A percentile compares a stretch with the other conserved stretches of the same genome.
Evolutionary conservation across 140 eudicot genomes (phyloP).

Genomic region (Erigeron philadelphicus): DNA sequence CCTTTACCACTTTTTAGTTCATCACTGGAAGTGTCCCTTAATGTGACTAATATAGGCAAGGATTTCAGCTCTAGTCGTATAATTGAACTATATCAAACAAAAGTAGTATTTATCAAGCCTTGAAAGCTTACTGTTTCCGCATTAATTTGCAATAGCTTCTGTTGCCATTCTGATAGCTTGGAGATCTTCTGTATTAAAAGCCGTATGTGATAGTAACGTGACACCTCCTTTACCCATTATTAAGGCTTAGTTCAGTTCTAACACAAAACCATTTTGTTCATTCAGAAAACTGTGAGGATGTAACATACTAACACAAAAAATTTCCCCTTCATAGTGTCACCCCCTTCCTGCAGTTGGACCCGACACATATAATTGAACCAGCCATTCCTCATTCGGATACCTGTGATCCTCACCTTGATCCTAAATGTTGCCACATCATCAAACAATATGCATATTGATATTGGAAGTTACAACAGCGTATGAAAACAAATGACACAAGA

Average conservation of each 20-base stretch:
- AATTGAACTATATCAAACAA: not conserved
- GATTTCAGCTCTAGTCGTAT: not conserved
- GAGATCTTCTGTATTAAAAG: slow-evolving; percentile 76
- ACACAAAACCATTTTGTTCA: slow-evolving; percentile 21
- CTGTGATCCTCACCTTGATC: too few species aligned
- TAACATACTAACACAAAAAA: not conserved
- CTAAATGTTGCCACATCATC: too few species aligned
- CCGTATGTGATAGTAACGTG: slow-evolving; percentile 61
- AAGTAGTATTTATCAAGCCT: not conserved
- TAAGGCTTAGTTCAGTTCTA: slow-evolving; percentile 77
- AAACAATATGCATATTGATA: too few species aligned
- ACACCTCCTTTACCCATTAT: slow-evolving; percentile 90
- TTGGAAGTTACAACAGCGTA: too few species aligned
- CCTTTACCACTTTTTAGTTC: too few species aligned
- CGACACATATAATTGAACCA: too few species aligned
- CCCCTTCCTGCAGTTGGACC: too few species aligned
- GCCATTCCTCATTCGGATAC: too few species aligned
- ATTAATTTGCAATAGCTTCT: slow-evolving; percentile 92
- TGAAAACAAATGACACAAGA: too few species aligned
- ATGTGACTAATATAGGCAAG: not conserved
- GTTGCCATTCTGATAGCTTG: slow-evolving; percentile 97
- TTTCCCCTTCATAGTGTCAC: too few species aligned
- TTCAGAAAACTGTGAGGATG: slow-evolving; percentile 21
- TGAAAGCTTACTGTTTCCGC: slow-evolving; percentile 73
- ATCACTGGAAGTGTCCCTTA: too few species aligned